Evolutionary conservation across 1,139 yeast genomes (phyloP), one percentile per base, ranked within the genome.

Genomic region (Saccharomyces hybrid): DNA sequence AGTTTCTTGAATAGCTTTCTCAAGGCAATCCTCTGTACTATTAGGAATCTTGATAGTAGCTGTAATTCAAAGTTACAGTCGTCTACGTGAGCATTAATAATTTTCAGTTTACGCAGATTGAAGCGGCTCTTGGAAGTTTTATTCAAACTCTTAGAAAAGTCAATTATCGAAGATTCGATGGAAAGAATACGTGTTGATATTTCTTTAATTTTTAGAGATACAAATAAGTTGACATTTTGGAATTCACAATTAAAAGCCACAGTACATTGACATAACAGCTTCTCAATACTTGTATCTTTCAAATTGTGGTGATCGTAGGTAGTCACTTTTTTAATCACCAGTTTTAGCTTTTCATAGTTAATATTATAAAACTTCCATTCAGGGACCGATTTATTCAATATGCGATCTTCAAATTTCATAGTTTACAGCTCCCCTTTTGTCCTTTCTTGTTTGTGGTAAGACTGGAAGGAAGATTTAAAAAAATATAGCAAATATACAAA

Each of bases 361-460:
- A 91, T 76, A 70, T 90, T 88, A 71, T 88, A 85, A 59, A 82
- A 80, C 64, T 80, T 80, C 97, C 97, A 91, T 72, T 88, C 95
- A 1, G 95, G 91, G 44, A 88, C 86, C 8, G 96, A 86, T 62
- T 89, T 78, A 60, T 80, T 82, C 52, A 80, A 75, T 41, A 91
- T 77, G 68, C 86, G 90, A 47, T 81, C 77, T 55, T 97, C 97
- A 72, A 89, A 90, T 73, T 89, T 91, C 98, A 90, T 90, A 4
- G 11, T 16, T 4, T 38, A 38, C 8, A 16, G 19, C 24, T 21
- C 44, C 26, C 19, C 44, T 16, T 38, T 6, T 19, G 21, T 38
- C 44, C 44, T 38, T 38, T 12, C 26, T 38, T 16, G 4, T n/a
- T 16, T 34, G 14, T 14, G 7, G 8, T 14, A 34, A 34, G 44